Base-by-base conservation (phyloP, 2,329 filamentous ascomycete genomes). In the Exserohilum turcica region DNA sequence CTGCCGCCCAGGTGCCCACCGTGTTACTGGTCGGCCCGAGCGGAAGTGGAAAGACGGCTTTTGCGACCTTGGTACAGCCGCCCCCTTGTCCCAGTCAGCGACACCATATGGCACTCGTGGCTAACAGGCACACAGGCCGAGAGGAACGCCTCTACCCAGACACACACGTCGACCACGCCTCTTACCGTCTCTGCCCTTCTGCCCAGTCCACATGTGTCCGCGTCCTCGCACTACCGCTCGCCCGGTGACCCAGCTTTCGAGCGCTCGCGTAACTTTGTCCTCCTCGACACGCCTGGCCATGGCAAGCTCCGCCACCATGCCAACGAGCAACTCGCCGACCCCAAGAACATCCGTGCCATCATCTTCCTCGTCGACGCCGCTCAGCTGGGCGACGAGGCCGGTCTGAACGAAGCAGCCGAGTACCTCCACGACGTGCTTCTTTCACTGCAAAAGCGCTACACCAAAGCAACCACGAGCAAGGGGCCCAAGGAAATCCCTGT, bases 361-460 rank as follows among this genome's bases (percentile, higher is more conserved):
- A 82, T 97, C 45, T 99, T 93, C 74, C 78, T 97, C 58, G 85
- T 96, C n/a, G 94, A 99, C 74, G 89, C 92, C 9, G 87, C 89
- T 9, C 71, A 71, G 42, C 70, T 77, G 5, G 70, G 71, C 28
- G 67, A 71, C 21, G 73, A 74, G 38, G 65, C 74, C 0, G 78
- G 80, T 0, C 79, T 97, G 7, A 83, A 87, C 7, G 85, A 91
- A 39, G 84, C 91, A 0, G 92, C 92, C 0, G 84, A 85, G 44
- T 97, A 95, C 70, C 84, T 99, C 10, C 91, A 97, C 78, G 92
- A 97, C 57, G 78, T 95, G 0, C 83, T 99, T n/a, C 81, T 97
- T 3, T 73, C 84, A 3, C 80, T 99, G 53, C 94, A 97, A 78
- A 89, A 87, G 75, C 83, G 87, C 40, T 83, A 86, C 43, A 82